Conservation (phyloP, 2,329 filamentous ascomycete genomes). For the Penicillium sp. region DNA sequence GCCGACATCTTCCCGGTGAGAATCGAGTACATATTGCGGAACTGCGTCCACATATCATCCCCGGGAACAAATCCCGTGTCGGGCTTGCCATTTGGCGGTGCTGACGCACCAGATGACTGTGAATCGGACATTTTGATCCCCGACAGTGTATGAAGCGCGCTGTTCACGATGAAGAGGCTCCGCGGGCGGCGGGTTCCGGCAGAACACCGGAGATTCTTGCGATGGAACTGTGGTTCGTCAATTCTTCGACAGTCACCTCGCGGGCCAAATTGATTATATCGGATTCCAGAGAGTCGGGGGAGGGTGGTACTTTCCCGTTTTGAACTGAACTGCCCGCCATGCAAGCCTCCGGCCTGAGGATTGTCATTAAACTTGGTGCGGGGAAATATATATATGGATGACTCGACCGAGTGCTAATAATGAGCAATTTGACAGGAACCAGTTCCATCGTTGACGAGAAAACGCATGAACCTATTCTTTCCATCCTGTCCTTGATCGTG, state of each 20-base stretch:
- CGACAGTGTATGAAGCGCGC: constrained; percentile 3
- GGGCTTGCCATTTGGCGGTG: constrained; percentile 19
- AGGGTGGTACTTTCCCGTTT: neutral
- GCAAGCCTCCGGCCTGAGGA: constrained; percentile 28
- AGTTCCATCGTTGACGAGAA: constrained; percentile 98
- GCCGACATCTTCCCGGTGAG: constrained; percentile 65
- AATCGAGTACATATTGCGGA: constrained; percentile 82
- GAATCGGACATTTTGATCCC: constrained; percentile 29
- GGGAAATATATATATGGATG: constrained; percentile 18
- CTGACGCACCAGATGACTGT: constrained; percentile 18
- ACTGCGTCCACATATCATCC: constrained; percentile 48
- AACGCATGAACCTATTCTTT: constrained; percentile 87
- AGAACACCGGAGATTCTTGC: constrained; percentile 22
- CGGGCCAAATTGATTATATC: constrained; percentile 1
- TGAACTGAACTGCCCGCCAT: constrained; percentile 12
- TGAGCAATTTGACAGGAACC: constrained; percentile 60
- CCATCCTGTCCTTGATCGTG: constrained; percentile 84
- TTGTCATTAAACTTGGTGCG: constrained; percentile 40
- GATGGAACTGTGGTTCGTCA: constrained; percentile 8
- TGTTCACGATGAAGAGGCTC: constrained; percentile 22
- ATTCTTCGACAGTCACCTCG: constrained; percentile 9
- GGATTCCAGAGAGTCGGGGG: neutral
- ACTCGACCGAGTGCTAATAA: constrained; percentile 14
- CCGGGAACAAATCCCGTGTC: constrained; percentile 38
- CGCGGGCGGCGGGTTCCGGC: constrained; percentile 29